Evolutionary conservation across 2,329 filamentous ascomycete species (phyloP), one percentile per base, ranked within the genome.

Genomic region (Phyllosticta capitalensis): DNA sequence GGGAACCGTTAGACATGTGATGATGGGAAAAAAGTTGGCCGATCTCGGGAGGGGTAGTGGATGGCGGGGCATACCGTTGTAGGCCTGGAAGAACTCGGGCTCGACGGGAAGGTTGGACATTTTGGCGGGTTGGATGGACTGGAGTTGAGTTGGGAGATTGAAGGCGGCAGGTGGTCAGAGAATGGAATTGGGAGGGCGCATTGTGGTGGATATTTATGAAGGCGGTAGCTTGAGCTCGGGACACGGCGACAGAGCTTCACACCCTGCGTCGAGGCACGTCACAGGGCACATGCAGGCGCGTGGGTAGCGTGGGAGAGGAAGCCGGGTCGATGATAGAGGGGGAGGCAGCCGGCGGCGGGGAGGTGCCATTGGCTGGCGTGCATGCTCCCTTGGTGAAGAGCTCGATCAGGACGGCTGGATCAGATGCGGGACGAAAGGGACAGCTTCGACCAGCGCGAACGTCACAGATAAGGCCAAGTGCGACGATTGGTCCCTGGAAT

Each of bases 11-110:
- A 52, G 52, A 56, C 51, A 50, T 19, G 21, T 21, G 20, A 22
- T 45, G 50, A 62, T 21, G 64, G 61, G 28, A 24, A 52, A 20
- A 51, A 33, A 12, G 12, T n/a, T 28, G 14, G 38, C 22, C 30
- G 24, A 38, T 14, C 9, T 51, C 45, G 59, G n/a, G n/a, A 10
- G 22, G 54, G 20, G 9, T 21, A n/a, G 22, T n/a, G 9, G 26
- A 22, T 21, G 17, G 52, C 9, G 33, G 30, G 33, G 22, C 21
- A 48, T 79, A 95, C 90, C 90, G 76, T 91, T 90, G 85, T 95
- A 95, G 72, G 92, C 92, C 84, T 97, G 92, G 85, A 96, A 86
- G 81, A 97, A 97, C 81, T 99, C 92, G 72, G 94, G 92, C 84
- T 97, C 92, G 65, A 80, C 79, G 56, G 89, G 85, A 71, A 94